Evolutionary conservation across 495 filamentous ascomycete genomes (phyloP), one percentile per base, ranked within the genome.

Genomic region (Stereocaulon alpinum): DNA sequence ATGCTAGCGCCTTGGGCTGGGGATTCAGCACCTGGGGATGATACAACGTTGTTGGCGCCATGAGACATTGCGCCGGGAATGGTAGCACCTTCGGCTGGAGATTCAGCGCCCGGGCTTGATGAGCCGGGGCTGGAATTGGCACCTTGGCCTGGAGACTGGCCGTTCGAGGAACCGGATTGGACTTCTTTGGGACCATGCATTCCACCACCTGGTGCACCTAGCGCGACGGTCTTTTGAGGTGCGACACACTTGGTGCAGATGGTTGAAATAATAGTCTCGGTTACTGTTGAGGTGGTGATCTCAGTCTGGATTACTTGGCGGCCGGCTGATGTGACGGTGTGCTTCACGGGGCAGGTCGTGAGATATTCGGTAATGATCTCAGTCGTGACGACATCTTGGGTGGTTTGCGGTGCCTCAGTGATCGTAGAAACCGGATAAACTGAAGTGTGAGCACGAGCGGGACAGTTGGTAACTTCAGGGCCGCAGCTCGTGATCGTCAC

Each of bases 401-500:
- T 61, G 34, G 52, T 58, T 49, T 55, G 51, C 32, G 47, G 47
- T 50, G 47, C 47, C 27, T 30, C 24, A 3, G 47, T 50, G 14
- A 50, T 50, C 24, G 24, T 50, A 29, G 24, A 29, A 4, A 50
- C 27, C 0, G 47, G 22, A 29, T 29, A 7, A 12, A 17, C 47
- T 29, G 47, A 29, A 15, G 47, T 50, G 24, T 55, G 51, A 14
- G 54, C 49, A 12, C 30, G 29, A 61, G 64, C 43, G 14, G 53
- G 52, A 20, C 60, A 57, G 17, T 53, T 56, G 18, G 60, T 61
- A 58, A 84, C 77, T 52, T 72, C 74, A 41, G 81, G 69, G 61
- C 73, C 76, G 71, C 83, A 86, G 11, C 76, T 77, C 64, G 74
- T 82, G 73, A 81, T 70, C 62, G 75, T 80, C 59, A 79, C 73